phyloP scores from a whole-genome alignment of 306 rosid genomes.

The Astragalus glycyphyllos region DNA sequence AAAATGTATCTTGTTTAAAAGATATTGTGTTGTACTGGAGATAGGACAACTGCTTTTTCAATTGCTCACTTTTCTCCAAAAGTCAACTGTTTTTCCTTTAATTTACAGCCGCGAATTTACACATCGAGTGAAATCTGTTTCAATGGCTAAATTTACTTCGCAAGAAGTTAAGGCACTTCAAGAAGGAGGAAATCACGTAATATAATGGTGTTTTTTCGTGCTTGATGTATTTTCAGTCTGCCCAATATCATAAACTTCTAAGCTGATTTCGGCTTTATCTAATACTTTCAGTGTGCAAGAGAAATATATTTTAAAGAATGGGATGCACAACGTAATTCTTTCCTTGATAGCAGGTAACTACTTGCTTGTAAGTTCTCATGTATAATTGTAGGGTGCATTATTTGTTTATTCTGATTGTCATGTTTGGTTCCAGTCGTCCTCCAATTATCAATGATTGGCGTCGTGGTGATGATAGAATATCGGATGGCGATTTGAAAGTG shows the following conservation, averaged over 20 bases:
- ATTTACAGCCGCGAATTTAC: constrained; percentile 92
- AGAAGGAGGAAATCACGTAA: constrained; percentile 97
- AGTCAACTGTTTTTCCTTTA: constrained; percentile 28
- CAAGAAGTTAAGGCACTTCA: constrained; percentile 97
- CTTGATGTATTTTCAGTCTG: constrained; percentile 33
- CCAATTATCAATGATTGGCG: constrained; percentile 88
- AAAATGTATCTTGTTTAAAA: constrained; percentile 21
- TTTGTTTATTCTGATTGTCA: constrained; percentile 52
- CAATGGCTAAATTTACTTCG: constrained; percentile 94
- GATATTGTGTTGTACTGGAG: constrained; percentile 27
- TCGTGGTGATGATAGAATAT: constrained; percentile 75
- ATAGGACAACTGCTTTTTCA: constrained; percentile 18
- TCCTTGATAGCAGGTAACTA: constrained; percentile 80
- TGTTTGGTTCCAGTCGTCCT: constrained; percentile 69
- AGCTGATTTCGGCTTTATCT: constrained; percentile 43
- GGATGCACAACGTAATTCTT: constrained; percentile 83
- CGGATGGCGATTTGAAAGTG: constrained; percentile 73
- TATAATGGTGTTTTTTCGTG: constrained; percentile 4
- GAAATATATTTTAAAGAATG: constrained; percentile 89
- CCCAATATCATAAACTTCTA: constrained; percentile 39
- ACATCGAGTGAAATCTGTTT: constrained; percentile 90
- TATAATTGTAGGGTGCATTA: constrained; percentile 21
- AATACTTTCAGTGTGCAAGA: constrained; percentile 70
- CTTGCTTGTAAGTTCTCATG: constrained; percentile 21
- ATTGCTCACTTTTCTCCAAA: constrained; percentile 28